phyloP scores from a whole-genome alignment of 2,329 filamentous ascomycete genomes.

The Knufia fluminis region DNA sequence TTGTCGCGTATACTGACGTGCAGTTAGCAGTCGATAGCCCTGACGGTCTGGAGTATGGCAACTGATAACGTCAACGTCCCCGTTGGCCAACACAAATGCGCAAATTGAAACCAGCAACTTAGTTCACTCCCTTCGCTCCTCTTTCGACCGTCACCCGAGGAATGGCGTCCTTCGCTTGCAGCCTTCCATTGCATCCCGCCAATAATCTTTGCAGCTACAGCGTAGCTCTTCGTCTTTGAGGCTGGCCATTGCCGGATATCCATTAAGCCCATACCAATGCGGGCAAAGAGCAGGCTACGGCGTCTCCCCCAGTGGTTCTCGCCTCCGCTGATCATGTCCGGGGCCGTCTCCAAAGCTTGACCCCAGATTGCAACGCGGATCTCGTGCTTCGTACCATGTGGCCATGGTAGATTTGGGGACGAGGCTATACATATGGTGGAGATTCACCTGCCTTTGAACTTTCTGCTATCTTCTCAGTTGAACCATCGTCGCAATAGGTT shows the following conservation, averaged over 20 bases:
- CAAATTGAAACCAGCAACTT: neutral
- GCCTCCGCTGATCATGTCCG: neutral
- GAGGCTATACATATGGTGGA: neutral
- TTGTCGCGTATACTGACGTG: too few relatives aligned
- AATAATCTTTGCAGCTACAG: neutral
- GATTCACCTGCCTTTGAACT: neutral
- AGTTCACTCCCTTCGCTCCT: neutral
- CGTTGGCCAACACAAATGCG: neutral
- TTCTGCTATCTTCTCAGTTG: neutral
- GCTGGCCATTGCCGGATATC: neutral
- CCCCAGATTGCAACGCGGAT: neutral
- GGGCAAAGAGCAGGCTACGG: neutral
- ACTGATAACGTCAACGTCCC: too few relatives aligned
- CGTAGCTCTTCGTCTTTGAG: neutral
- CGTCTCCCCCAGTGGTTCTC: neutral
- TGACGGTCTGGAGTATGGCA: too few relatives aligned
- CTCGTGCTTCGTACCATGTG: neutral
- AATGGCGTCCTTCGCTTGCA: neutral
- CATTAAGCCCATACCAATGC: neutral
- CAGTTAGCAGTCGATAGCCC: too few relatives aligned
- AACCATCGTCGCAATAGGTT: too few relatives aligned
- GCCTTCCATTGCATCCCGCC: neutral
- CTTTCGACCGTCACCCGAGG: neutral
- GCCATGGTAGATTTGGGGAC: neutral
- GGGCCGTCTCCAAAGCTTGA: neutral